Base-by-base conservation (phyloP, 345 rosid genomes). In the Gynandropsis gynandra region DNA sequence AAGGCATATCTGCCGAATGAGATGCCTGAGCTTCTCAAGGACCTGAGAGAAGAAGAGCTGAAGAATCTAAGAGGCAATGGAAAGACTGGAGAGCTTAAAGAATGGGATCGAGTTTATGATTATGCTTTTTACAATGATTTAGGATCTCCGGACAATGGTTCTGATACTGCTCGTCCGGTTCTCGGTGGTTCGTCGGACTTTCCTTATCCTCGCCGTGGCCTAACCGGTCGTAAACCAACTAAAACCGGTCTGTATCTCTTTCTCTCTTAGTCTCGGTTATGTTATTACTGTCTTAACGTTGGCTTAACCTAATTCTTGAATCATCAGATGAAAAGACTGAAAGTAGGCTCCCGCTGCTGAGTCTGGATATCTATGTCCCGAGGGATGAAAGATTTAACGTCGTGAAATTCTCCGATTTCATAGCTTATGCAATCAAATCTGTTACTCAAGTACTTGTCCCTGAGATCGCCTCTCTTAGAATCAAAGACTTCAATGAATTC, bases 21-120 rank as follows among this genome's bases (percentile, higher is more conserved):
- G 39, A 90, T 87, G 42, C 98, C 98, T 2, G 79, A 67, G 64
- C 68, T 89, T 13, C 37, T 90, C 34, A 74, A 70, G 46, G 72
- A 55, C 32, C 74, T 74, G 47, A 76, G 96, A 66, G 80, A 74
- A 71, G 77, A 80, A 59, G 96, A 90, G 62, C 81, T 90, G 1
- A 38, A 56, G 8, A 73, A 69, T 58, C 76, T 90, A 16, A 72
- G 84, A n/a, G 96, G 93, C 41, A 59, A 79, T 50, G 86, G 81
- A 5, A 59, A 42, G 47, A 70, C 55, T 36, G 77, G 74, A 13
- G 72, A 67, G 72, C 73, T 84, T 31, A 76, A 69, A 52, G 95
- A 87, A 50, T 87, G 98, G 98, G 95, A 90, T 60, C 79, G 98
- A 75, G 89, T 84, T 14, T 90, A 90, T 47, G 98, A 82, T 58